phyloP scores from a whole-genome alignment of 371 early-diverging fungal genomes.

The Saksenaea oblongispora region DNA sequence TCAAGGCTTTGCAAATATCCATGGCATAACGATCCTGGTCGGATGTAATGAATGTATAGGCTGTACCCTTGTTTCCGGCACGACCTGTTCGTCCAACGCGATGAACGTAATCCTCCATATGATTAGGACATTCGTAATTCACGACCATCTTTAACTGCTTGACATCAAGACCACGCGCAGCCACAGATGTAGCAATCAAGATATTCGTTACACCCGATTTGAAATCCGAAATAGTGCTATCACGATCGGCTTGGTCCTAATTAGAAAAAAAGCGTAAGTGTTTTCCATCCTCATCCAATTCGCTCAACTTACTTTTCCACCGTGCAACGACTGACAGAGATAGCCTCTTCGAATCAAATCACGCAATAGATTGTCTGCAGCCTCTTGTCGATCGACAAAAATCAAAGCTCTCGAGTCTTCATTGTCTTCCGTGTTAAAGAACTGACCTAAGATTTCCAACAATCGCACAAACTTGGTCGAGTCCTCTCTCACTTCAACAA shows the following conservation, averaged over 20 bases:
- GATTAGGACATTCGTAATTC: slow-evolving; percentile 99
- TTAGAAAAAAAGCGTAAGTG: background rate
- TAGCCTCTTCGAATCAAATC: slow-evolving; percentile 88
- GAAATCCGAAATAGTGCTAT: slow-evolving; percentile 91
- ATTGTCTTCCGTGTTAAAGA: slow-evolving; percentile 62
- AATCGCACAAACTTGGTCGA: slow-evolving; percentile 85
- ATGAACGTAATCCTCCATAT: slow-evolving; percentile 98
- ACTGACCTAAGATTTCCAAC: slow-evolving; percentile 85
- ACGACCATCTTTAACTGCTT: slow-evolving; percentile 94
- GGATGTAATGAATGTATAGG: slow-evolving; percentile 94
- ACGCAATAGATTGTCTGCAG: slow-evolving; percentile 87
- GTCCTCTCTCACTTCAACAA: slow-evolving; percentile 89
- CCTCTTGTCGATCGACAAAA: slow-evolving; percentile 96
- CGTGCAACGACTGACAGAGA: slow-evolving; percentile 92
- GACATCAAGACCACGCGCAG: slow-evolving; percentile 99
- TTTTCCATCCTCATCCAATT: background rate
- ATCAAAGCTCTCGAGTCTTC: slow-evolving; percentile 75
- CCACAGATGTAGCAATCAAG: slow-evolving; percentile 98
- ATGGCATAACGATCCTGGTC: slow-evolving; percentile 93
- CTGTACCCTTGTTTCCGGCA: slow-evolving; percentile 96
- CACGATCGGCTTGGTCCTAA: slow-evolving; percentile 93
- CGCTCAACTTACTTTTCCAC: slow-evolving; percentile 73
- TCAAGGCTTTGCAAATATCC: slow-evolving; percentile 92
- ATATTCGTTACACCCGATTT: slow-evolving; percentile 87
- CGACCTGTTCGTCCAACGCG: slow-evolving; percentile 99